Conservation (phyloP, 345 rosid species). For the Lenwebbia sp. region DNA sequence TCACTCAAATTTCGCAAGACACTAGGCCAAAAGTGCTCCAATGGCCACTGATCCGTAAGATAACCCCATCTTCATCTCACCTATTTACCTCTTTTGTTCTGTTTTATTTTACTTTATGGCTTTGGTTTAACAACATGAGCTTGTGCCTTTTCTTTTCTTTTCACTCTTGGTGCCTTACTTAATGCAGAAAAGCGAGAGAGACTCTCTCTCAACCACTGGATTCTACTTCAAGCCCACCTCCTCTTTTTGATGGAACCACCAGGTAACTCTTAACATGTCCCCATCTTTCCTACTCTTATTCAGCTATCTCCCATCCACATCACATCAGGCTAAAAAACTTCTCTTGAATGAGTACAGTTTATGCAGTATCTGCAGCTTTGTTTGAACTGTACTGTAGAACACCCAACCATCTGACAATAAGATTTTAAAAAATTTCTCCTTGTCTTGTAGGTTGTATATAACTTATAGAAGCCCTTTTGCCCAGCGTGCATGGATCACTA, state of each 20-base stretch:
- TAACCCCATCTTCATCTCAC: not conserved
- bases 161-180: not conserved
- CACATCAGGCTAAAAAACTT: not conserved
- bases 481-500: constrained; percentile 89
- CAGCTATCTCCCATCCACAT: not conserved
- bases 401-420: not conserved
- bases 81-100: not conserved
- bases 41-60: not conserved
- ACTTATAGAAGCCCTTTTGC: constrained; percentile 59
- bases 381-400: not conserved
- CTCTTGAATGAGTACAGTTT: not conserved
- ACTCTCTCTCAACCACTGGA: constrained; percentile 32
- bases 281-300: not conserved
- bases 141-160: not conserved
- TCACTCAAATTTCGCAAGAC: not conserved
- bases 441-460: constrained; percentile 48
- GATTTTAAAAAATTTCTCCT: not conserved
- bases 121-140: not conserved
- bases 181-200: constrained; percentile 13
- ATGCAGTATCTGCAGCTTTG: not conserved
- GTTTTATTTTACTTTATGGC: not conserved
- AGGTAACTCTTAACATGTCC: constrained; percentile 13
- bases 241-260: constrained; percentile 65
- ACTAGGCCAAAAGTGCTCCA: not conserved
- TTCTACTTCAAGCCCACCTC: constrained; percentile 53